Evolutionary conservation across 495 filamentous ascomycete species (phyloP), one percentile per base, ranked within the genome.

Genomic region (Aspergillus indologenus): DNA sequence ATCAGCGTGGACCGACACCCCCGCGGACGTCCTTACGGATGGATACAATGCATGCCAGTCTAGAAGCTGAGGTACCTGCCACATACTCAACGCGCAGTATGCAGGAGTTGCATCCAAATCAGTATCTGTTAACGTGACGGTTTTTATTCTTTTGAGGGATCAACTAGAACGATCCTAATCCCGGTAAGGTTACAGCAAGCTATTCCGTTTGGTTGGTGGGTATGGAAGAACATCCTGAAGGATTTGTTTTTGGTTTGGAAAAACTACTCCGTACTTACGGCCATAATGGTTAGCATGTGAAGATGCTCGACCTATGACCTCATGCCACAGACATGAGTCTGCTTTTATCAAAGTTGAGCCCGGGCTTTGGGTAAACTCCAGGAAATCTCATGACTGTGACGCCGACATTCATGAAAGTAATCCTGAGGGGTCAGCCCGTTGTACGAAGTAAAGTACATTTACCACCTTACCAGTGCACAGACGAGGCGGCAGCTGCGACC

Each of bases 401-500:
- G 48, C 48, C 24, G 34, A 51, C 23, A 29, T 31, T 51, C 9
- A 17, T 11, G n/a, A 43, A n/a, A n/a, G n/a, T n/a, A n/a, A n/a
- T n/a, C n/a, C n/a, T n/a, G n/a, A n/a, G n/a, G n/a, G n/a, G n/a
- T n/a, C n/a, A n/a, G n/a, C 45, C 20, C 20, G 31, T 58, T 34
- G 19, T 54, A 57, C 55, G n/a, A n/a, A 8, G 46, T 56, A 29
- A 3, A 29, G 26, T 29, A 29, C 3, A 9, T n/a, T n/a, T 22
- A 47, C 44, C 31, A 31, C 14, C 20, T 9, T 29, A 45, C 46
- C 40, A 53, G 54, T 61, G 59, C 63, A 65, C 59, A 61, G 63
- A 65, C 59, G 54, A 47, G 23, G 55, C 45, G 55, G 49, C 58
- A 60, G 46, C 58, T 56, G 31, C 55, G 58, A 50, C 55, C 56